Percentiles rank a stretch among this genome's conserved stretches.
These are phyloP conservation scores for Pythium aristosporum DNA, from an alignment of 352 stramenopile genomes.

Conservation along the genomic window DNA sequence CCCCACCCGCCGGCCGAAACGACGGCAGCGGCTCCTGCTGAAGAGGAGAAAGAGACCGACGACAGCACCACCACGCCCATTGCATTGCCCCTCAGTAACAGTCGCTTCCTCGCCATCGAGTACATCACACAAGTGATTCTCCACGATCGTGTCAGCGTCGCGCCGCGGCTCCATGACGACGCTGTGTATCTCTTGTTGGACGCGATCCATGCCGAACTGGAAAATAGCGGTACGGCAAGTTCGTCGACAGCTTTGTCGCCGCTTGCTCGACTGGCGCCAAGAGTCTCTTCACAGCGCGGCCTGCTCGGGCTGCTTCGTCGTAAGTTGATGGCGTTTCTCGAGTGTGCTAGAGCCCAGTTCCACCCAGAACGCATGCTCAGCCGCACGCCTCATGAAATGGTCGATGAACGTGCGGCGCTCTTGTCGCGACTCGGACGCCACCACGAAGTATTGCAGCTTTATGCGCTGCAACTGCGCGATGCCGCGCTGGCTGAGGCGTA, in stretches of 20 bases:
- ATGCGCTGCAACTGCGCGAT: conserved; percentile 74
- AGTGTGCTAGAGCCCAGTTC: conserved; percentile 49
- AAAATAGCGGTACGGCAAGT: conserved; percentile 5
- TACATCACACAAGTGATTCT: conserved; percentile 78
- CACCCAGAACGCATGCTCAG: conserved; percentile 83
- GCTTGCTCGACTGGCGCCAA: conserved; percentile 39
- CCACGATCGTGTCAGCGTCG: conserved; percentile 31
- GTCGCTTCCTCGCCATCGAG: conserved; percentile 72
- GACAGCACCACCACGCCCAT: conserved; percentile 8
- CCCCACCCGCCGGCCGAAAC: not conserved
- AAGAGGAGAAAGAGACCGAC: conserved; percentile 3
- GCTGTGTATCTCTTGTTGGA: conserved; percentile 78
- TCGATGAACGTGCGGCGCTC: conserved; percentile 75
- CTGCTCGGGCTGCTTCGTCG: conserved; percentile 54
- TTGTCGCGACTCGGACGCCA: conserved; percentile 75
- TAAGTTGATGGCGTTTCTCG: conserved; percentile 70
- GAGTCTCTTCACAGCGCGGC: conserved; percentile 56
- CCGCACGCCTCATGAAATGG: conserved; percentile 69
- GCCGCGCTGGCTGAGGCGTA: conserved; percentile 70
- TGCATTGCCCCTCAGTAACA: conserved; percentile 52
- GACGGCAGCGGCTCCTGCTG: not conserved
- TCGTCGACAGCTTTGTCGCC: not conserved
- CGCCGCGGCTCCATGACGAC: conserved; percentile 69
- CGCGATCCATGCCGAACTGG: conserved; percentile 50
- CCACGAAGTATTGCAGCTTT: conserved; percentile 79